Base-by-base conservation (phyloP, 208 protist genomes). In the Leishmania major region DNA sequence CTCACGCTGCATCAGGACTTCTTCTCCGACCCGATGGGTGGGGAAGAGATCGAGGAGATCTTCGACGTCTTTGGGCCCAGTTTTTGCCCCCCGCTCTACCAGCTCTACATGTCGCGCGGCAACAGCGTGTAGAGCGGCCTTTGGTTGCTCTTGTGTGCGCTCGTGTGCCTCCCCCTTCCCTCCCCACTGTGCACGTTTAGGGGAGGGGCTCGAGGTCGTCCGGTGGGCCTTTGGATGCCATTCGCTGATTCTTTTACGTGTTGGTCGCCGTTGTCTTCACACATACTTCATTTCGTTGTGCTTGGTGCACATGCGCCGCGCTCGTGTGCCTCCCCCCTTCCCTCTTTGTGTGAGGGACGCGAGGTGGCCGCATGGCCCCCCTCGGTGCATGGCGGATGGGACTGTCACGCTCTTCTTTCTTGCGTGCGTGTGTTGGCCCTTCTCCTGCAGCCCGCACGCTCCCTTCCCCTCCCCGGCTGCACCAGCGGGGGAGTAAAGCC, bases 21-120 rank as follows among this genome's bases (percentile, higher is more conserved):
- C 87, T 98, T 98, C 75, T 82, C 93, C 3, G 94, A 98, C 84
- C 94, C 94, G 59, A 96, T 93, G 31, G 95, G 95, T 37, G 95
- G 92, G 40, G 95, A 98, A 80, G 95, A 98, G 83, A 94, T 98
- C 66, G 94, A 98, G 71, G 95, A 98, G 84, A 95, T 98, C 31
- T 98, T 98, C 77, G 94, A 98, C 78, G 81, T 92, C 49, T 97
- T 95, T 79, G 95, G 95, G 4, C 89, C 94, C 19, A 94, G 92
- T 77, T 84, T 92, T 71, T 98, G 95, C 81, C 94, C 94, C 28
- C 93, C 90, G 71, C 89, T 98, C 45, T 98, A 98, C 69, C 91
- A 98, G 81, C 76, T 98, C 64, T 98, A 98, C 86, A 90, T 96
- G 77, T 96, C 93, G 6, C 88, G 95, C 7, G 95, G 95, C n/a